These are phyloP conservation scores for Psilocybe sp. DNA, from an alignment of 768 basidiomycete species.

Conservation along the genomic window DNA sequence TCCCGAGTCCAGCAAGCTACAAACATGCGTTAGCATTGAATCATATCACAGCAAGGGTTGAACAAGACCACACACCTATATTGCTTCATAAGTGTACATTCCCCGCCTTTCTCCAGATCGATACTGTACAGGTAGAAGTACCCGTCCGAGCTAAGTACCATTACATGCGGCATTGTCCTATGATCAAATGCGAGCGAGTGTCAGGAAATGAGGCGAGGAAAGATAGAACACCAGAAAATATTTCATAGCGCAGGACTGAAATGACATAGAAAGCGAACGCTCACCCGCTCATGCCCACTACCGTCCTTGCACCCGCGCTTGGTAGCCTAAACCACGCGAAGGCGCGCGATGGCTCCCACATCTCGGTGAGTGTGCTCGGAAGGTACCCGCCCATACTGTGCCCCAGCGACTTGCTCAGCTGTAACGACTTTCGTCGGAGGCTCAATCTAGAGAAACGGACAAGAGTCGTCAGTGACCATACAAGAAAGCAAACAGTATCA, in stretches of 20 bases:
- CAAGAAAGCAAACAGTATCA: too few species aligned
- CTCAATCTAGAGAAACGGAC: constrained; percentile 28
- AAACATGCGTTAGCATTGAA: background rate
- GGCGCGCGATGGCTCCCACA: constrained; percentile 96
- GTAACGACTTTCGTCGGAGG: constrained; percentile 67
- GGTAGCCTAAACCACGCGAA: constrained; percentile 91
- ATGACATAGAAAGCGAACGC: constrained; percentile 23
- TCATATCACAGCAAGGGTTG: background rate
- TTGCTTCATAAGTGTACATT: constrained; percentile 93
- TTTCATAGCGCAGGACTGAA: background rate
- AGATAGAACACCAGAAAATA: too few species aligned
- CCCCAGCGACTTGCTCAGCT: constrained; percentile 72
- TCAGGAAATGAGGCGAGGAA: too few species aligned
- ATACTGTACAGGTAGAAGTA: constrained; percentile 96
- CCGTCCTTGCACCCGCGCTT: constrained; percentile 71
- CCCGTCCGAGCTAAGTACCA: constrained; percentile 95
- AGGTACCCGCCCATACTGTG: constrained; percentile 83
- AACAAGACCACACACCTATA: constrained; percentile 53
- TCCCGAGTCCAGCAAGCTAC: constrained; percentile 31
- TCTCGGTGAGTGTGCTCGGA: constrained; percentile 86
- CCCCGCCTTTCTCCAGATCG: constrained; percentile 93
- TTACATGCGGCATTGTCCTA: constrained; percentile 92
- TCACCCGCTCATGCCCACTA: constrained; percentile 88
- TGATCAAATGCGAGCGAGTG: background rate
- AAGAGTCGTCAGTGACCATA: background rate